phyloP scores from a whole-genome alignment of 805 yeast species.

The Wickerhamomyces ciferrii region DNA sequence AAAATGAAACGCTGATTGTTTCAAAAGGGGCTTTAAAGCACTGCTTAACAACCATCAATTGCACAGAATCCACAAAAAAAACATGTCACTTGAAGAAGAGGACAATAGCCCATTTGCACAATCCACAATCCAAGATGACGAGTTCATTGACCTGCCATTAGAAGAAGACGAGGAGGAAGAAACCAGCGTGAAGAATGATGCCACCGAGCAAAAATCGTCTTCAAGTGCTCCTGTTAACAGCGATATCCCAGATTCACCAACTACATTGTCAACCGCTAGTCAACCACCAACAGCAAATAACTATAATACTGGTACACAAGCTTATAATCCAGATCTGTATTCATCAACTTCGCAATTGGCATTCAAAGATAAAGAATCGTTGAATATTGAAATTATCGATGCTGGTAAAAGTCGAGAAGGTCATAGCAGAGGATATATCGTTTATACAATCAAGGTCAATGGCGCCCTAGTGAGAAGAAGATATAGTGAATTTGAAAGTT shows the following conservation, averaged over 20 bases:
- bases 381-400: slow-evolving; percentile 50
- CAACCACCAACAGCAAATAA: slow-evolving; percentile 2
- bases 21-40: not conserved
- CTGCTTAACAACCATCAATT: not conserved
- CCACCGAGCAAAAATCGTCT: not conserved
- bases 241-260: slow-evolving; percentile 8
- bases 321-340: slow-evolving; percentile 23
- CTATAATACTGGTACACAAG: slow-evolving; percentile 12
- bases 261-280: not conserved
- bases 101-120: slow-evolving; percentile 21
- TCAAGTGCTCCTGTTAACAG: not conserved
- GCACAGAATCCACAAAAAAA: not conserved
- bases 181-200: not conserved
- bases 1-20: not conserved
- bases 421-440: slow-evolving; percentile 67
- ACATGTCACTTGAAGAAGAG: slow-evolving; percentile 18
- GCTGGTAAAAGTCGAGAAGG: slow-evolving; percentile 88
- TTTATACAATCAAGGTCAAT: slow-evolving; percentile 71
- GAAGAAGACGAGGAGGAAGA: slow-evolving; percentile 14
- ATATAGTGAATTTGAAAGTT: slow-evolving; percentile 87
- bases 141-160: slow-evolving; percentile 22
- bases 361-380: slow-evolving; percentile 13
- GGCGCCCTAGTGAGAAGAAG: slow-evolving; percentile 69
- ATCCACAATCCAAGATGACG: slow-evolving; percentile 12
- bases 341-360: slow-evolving; percentile 14